Percentiles rank a stretch among this genome's conserved stretches.
Evolutionary conservation across 148 eudicot genomes (phyloP).

Genomic region (Oxyria digyna): DNA sequence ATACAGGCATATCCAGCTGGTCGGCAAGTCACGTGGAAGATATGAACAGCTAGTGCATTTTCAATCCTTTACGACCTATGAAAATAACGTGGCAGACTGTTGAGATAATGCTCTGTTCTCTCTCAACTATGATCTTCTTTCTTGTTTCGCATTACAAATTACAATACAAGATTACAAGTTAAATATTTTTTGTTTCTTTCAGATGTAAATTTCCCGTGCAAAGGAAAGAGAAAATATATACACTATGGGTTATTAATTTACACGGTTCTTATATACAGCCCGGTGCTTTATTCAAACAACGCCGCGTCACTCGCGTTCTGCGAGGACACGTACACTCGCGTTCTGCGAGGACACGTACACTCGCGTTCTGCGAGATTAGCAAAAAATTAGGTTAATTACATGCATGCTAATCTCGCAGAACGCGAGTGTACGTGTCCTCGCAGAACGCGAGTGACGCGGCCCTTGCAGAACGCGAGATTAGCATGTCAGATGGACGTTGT

Average conservation of each 20-base stretch:
- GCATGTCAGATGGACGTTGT: no score
- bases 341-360: no score
- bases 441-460: no score
- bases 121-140: no score
- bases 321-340: no score
- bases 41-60: background rate
- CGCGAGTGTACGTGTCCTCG: no score
- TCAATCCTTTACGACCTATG: background rate
- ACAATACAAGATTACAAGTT: background rate
- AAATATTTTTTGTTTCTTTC: background rate
- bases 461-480: no score
- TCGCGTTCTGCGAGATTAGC: no score
- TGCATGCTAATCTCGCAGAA: no score
- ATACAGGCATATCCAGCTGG: conserved; percentile 26
- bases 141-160: background rate
- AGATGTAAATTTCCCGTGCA: background rate
- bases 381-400: no score
- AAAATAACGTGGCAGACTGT: background rate
- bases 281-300: no score
- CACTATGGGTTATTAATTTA: background rate
- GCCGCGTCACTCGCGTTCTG: no score
- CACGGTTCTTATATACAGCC: background rate
- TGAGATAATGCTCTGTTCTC: background rate
- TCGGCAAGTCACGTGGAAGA: conserved; percentile 4
- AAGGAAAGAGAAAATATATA: background rate